Base-by-base conservation (phyloP, 139 green algal species). In the Pycnococcus provasolii region DNA sequence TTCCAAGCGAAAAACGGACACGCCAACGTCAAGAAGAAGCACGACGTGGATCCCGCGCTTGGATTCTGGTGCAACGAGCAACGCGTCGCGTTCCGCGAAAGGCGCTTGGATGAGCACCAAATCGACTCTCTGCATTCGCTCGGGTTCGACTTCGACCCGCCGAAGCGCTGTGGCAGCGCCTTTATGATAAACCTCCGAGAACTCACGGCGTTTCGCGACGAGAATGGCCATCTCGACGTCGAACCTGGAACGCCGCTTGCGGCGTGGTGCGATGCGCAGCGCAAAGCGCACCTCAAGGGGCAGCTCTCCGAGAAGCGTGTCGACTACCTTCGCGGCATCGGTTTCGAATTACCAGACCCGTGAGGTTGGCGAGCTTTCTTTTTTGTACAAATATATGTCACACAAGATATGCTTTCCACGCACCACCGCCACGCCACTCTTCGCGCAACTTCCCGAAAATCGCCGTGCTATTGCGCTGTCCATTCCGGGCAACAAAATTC, bases 1-100 rank as follows among this genome's bases (percentile, higher is more conserved):
- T 55, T 55, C 11, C 48, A 11, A 11, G 48, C 9, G 11, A 11
- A 55, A 11, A 55, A 55, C 48, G 60, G 60, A 3, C 60, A 66
- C 60, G 5, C 13, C 8, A 45, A 53, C 60, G 60, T 66, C 15
- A 66, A 66, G 60, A 66, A 66, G 60, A 66, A 66, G 60, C 11
- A 66, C 43, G 43, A 53, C 43, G 42, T 7, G 3, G 44, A 66
- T 45, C 60, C 60, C 6, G 60, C 60, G 42, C 60, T 66, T 3
- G 60, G 60, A 3, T 66, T 57, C 44, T 66, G 60, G 60, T 45
- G 53, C 7, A 66, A 66, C 60, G 60, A 66, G 6, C 42, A 55
- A 45, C 60, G 60, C 60, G 42, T 66, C 26, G 60, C 60, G 45
- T 46, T n/a, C 5, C 41, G 60, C 15, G 60, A 66, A 45, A 15